phyloP scores from a whole-genome alignment of 2,329 filamentous ascomycete species.

The Esteya vermicola region DNA sequence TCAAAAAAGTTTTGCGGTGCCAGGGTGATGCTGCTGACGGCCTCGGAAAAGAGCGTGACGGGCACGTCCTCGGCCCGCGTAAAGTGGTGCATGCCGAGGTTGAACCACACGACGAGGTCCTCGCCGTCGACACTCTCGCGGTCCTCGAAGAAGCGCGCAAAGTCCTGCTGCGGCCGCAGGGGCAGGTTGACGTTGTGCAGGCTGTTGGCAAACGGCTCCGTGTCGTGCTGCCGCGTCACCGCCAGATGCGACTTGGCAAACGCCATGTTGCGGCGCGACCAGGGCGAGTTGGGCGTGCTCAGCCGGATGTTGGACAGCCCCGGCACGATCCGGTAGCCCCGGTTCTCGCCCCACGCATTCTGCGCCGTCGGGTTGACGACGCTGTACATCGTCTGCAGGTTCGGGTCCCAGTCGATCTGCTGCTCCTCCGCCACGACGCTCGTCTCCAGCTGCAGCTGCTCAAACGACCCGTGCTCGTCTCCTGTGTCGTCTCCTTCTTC shows the following conservation, averaged over 20 bases:
- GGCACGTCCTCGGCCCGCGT: conserved; percentile 24
- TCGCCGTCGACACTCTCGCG: conserved; percentile 25
- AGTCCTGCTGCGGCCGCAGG: conserved; percentile 24
- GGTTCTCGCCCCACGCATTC: conserved; percentile 25
- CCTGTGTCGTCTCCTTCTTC: too few relatives aligned
- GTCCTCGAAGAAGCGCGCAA: conserved; percentile 27
- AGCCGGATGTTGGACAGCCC: conserved; percentile 21
- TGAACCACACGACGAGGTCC: conserved; percentile 32
- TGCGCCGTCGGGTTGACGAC: conserved; percentile 19
- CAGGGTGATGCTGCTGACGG: conserved; percentile 18
- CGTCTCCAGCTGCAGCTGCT: conserved; percentile 17
- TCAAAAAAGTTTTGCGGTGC: conserved; percentile 20
- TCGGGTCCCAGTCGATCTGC: conserved; percentile 19
- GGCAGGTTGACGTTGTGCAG: conserved; percentile 19
- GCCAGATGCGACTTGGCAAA: conserved; percentile 19
- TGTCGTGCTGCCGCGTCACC: conserved; percentile 29
- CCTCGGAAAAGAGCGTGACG: conserved; percentile 19
- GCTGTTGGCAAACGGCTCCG: conserved; percentile 23
- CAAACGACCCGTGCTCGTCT: conserved; percentile 21
- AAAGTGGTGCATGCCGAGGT: conserved; percentile 36
- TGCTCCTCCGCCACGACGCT: conserved; percentile 13
- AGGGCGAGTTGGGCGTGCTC: conserved; percentile 20
- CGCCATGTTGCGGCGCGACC: conserved; percentile 8
- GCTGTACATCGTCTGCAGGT: conserved; percentile 23
- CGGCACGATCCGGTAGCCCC: conserved; percentile 27